Evolutionary conservation across 192 early-diverging fungal genomes (phyloP), one percentile per base, ranked within the genome.

Genomic region (Entomortierella parvispora): DNA sequence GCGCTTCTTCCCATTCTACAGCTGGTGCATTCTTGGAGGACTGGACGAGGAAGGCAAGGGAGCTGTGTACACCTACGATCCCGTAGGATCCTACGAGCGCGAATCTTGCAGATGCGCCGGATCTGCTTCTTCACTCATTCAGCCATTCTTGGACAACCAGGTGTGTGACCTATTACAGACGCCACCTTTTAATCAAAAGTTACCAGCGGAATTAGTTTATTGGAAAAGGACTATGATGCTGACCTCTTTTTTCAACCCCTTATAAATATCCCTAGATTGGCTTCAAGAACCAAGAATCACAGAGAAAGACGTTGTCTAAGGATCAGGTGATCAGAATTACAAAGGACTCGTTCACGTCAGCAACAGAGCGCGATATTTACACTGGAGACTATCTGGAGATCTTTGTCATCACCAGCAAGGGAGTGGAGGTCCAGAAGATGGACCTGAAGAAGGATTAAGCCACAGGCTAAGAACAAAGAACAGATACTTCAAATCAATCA

Each of bases 301-400:
- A 79, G 15, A 71, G 68, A 28, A 46, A 34, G 22, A 67, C 61
- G 0, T 74, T 90, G 25, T 34, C 86, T 8, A 52, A 90, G 40
- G 92, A 93, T 0, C 62, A 86, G 64, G 96, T 91, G 7, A 52
- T 92, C 26, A 81, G 89, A 42, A 88, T 99, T 53, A 89, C 92
- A 37, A 97, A 96, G 76, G 98, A 99, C 72, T 93, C 96, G 10
- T 99, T 99, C 77, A 96, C 93, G 4, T 90, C 92, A 29, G 97
- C 96, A 18, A 93, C 98, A 2, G 98, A 99, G 87, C 94, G 98
- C 59, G 97, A 99, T 80, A 99, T 99, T 54, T 91, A 98, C 81
- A 99, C 98, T 22, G 98, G 98, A 66, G 98, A 99, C 82, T 90
- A 85, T 77, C 84, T 98, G 12, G 94, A 99, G 65, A 91, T 99